A percentile compares a stretch with the other conserved stretches of the same genome.
phyloP scores from a whole-genome alignment of 768 basidiomycete genomes.

The Infundibulicybe gibba region DNA sequence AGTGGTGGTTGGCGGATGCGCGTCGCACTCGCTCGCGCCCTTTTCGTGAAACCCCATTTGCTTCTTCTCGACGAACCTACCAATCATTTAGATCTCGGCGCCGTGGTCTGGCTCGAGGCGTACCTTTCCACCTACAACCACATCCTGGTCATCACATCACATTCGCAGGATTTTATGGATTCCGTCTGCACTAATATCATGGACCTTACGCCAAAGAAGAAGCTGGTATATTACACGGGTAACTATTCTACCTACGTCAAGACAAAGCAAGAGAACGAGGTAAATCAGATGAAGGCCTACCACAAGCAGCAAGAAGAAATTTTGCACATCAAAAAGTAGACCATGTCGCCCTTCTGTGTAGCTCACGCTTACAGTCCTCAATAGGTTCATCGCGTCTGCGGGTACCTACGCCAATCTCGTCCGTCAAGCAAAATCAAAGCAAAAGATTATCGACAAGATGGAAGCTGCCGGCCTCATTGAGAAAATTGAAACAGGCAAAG shows the following conservation, averaged over 20 bases:
- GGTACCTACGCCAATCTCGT: constrained; percentile 99
- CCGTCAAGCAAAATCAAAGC: constrained; percentile 98
- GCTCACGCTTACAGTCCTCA: background rate
- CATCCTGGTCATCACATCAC: constrained; percentile 94
- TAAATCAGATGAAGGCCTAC: constrained; percentile 99
- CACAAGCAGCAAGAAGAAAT: constrained; percentile 98
- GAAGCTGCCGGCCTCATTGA: constrained; percentile 97
- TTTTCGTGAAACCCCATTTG: constrained; percentile 92
- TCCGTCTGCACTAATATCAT: constrained; percentile 96
- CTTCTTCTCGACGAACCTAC: constrained; percentile 92
- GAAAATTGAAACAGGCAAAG: constrained; percentile 73
- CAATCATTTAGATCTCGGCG: constrained; percentile 93
- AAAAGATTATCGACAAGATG: constrained; percentile 99
- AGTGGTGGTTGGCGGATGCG: constrained; percentile 99
- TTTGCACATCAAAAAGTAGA: constrained; percentile 93
- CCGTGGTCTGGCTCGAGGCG: constrained; percentile 98
- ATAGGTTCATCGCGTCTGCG: constrained; percentile 95
- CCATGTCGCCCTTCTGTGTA: constrained; percentile 4
- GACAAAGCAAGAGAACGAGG: constrained; percentile 95
- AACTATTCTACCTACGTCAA: constrained; percentile 98
- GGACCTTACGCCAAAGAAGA: constrained; percentile 92
- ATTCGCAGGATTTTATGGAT: constrained; percentile 99
- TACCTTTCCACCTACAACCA: constrained; percentile 98
- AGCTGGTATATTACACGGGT: constrained; percentile 90
- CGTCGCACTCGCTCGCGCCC: constrained; percentile 90